Percentiles rank a stretch among this genome's conserved stretches.
Conservation (phyloP, 1,284 basidiomycete genomes). For the Farysia itapuensis region DNA sequence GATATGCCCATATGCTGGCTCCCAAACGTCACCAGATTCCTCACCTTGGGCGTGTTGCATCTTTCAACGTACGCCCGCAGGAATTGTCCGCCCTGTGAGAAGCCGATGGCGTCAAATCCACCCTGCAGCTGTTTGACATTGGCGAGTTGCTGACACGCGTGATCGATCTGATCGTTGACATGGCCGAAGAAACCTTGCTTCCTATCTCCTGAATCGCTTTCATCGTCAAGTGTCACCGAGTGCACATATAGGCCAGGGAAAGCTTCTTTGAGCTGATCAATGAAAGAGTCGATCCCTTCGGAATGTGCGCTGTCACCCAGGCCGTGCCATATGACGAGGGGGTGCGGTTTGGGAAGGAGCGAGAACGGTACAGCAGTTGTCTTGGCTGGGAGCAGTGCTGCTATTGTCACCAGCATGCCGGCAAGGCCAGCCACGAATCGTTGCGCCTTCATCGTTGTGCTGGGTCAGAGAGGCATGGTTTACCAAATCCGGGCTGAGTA, state of each 20-base stretch:
- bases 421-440: slow-evolving; percentile 2
- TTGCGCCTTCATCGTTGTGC: neutral
- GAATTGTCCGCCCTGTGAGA: slow-evolving; percentile 71
- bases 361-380: slow-evolving; percentile 13
- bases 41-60: slow-evolving; percentile 66
- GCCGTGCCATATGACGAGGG: slow-evolving; percentile 90
- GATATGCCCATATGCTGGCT: slow-evolving; percentile 67
- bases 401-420: slow-evolving; percentile 2
- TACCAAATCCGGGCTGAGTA: too few species aligned
- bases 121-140: slow-evolving; percentile 70
- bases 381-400: slow-evolving; percentile 1
- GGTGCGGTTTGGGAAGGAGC: slow-evolving; percentile 31
- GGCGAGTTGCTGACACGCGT: slow-evolving; percentile 71
- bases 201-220: slow-evolving; percentile 72
- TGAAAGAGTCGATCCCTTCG: slow-evolving; percentile 68
- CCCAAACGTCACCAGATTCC: slow-evolving; percentile 72
- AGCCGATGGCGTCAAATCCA: slow-evolving; percentile 64
- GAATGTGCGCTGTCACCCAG: slow-evolving; percentile 69
- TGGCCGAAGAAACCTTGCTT: slow-evolving; percentile 78
- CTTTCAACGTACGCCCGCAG: slow-evolving; percentile 84
- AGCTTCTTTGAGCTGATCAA: slow-evolving; percentile 69
- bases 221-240: slow-evolving; percentile 68
- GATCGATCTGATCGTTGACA: slow-evolving; percentile 71
- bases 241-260: slow-evolving; percentile 85
- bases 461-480: too few species aligned